These are phyloP conservation scores for Aquilaria yunnanensis DNA, from an alignment of 345 rosid genomes.

Conservation along the genomic window DNA sequence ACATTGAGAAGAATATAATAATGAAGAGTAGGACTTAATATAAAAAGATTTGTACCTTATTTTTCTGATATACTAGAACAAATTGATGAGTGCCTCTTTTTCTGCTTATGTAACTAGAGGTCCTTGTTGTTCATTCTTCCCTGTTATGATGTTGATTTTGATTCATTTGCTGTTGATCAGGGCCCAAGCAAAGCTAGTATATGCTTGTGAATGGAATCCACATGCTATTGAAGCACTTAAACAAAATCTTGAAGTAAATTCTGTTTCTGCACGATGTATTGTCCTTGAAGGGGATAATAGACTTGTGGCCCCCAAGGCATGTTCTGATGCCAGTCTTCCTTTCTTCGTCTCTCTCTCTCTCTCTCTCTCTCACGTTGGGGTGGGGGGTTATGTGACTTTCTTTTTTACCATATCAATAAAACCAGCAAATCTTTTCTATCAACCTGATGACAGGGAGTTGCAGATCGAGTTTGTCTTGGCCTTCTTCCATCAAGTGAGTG, in stretches of 20 bases:
- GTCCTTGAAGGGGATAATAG: conserved; percentile 85
- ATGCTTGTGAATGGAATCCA: conserved; percentile 97
- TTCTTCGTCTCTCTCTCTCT: neutral
- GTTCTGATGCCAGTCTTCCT: neutral
- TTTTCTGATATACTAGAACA: too few species aligned
- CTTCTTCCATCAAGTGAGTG: conserved; percentile 88
- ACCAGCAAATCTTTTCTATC: too few species aligned
- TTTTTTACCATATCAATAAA: too few species aligned
- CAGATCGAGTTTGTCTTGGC: conserved; percentile 87
- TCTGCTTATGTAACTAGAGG: too few species aligned
- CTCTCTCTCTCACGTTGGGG: conserved; percentile 6
- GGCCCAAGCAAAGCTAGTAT: conserved; percentile 79
- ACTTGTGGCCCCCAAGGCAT: conserved; percentile 70
- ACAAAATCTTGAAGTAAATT: conserved; percentile 60
- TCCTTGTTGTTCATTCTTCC: neutral
- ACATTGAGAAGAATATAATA: too few species aligned
- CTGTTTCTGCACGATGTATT: conserved; percentile 67
- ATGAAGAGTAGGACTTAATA: too few species aligned
- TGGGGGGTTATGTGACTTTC: too few species aligned
- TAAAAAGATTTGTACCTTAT: too few species aligned
- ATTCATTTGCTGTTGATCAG: conserved; percentile 29
- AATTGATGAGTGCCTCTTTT: too few species aligned
- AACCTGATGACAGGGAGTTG: conserved; percentile 49
- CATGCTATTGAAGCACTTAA: conserved; percentile 81
- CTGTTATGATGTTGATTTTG: conserved; percentile 8